Percentiles rank a stretch among this genome's conserved stretches.
phyloP scores from a whole-genome alignment of 257 asterid species.

The Cordia subcordata region DNA sequence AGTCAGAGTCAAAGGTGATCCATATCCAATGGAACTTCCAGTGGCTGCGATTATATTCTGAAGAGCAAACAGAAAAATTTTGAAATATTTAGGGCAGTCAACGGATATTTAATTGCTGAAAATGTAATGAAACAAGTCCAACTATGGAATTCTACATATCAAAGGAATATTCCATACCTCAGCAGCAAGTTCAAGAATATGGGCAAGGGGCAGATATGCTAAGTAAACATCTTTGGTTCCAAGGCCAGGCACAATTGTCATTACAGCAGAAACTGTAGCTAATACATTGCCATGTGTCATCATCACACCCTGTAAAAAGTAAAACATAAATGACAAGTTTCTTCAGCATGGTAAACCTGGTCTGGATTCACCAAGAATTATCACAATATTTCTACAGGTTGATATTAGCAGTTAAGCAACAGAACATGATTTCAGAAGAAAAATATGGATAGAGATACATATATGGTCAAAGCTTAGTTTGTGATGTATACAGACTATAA shows the following conservation, averaged over 20 bases:
- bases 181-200: constrained; percentile 92
- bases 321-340: background rate
- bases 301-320: constrained; percentile 77
- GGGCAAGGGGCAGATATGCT: constrained; percentile 93
- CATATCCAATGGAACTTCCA: constrained; percentile 94
- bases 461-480: too few species aligned
- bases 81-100: background rate
- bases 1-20: constrained; percentile 89
- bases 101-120: background rate
- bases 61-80: constrained; percentile 15
- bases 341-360: background rate
- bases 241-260: constrained; percentile 79
- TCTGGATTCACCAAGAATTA: background rate
- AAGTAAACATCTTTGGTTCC: constrained; percentile 73
- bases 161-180: constrained; percentile 48
- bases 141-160: background rate
- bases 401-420: too few species aligned
- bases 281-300: constrained; percentile 91
- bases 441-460: too few species aligned
- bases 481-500: too few species aligned
- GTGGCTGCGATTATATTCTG: constrained; percentile 69
- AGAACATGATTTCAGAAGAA: background rate
- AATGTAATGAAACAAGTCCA: constrained; percentile 1
- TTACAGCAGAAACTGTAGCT: constrained; percentile 88
- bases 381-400: too few species aligned